phyloP scores from a whole-genome alignment of 495 filamentous ascomycete genomes.

The Lentithecium fluviatile region DNA sequence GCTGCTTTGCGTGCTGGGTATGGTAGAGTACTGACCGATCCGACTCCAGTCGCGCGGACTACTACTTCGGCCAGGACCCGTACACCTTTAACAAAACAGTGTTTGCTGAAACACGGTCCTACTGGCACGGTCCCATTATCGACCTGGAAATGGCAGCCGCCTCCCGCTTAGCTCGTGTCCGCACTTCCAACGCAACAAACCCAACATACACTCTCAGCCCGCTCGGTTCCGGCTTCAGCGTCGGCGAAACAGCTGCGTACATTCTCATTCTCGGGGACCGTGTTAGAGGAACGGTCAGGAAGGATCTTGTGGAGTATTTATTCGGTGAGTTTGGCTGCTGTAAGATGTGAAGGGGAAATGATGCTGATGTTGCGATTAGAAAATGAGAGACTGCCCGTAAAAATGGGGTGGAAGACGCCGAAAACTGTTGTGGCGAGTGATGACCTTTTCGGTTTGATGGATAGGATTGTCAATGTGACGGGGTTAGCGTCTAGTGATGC shows the following conservation, averaged over 20 bases:
- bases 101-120: constrained; percentile 28
- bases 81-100: constrained; percentile 25
- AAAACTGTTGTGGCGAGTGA: background rate
- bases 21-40: constrained; percentile 18
- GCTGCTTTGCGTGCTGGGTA: constrained; percentile 17
- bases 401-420: constrained; percentile 24
- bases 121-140: constrained; percentile 37
- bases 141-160: constrained; percentile 47
- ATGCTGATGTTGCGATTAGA: constrained; percentile 4
- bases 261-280: constrained; percentile 49
- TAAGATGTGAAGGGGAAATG: background rate
- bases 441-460: background rate
- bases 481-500: background rate
- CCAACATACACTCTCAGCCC: constrained; percentile 49
- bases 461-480: constrained; percentile 4
- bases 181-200: constrained; percentile 50
- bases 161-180: constrained; percentile 47
- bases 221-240: constrained; percentile 45
- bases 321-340: constrained; percentile 16
- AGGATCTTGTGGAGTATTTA: constrained; percentile 25
- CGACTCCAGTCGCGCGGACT: constrained; percentile 1
- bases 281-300: constrained; percentile 6
- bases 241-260: constrained; percentile 51
- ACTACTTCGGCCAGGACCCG: constrained; percentile 20
- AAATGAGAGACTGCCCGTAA: constrained; percentile 33